Evolutionary conservation across 495 filamentous ascomycete genomes (phyloP).

Genomic region (Trichocladium antarcticum): DNA sequence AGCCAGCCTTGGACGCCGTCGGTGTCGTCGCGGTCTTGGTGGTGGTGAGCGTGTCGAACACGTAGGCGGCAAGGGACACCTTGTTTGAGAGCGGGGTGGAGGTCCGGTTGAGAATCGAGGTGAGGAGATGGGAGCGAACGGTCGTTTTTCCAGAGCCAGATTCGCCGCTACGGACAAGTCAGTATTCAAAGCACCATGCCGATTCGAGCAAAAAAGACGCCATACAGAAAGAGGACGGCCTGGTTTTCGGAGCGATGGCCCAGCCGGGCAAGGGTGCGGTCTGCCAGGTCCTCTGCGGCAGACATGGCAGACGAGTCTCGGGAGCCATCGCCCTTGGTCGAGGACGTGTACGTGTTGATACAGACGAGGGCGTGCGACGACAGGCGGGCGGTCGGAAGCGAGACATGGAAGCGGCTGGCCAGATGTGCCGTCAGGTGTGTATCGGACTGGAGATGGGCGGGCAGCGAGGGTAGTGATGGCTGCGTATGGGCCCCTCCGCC

Average conservation of each 20-base stretch:
- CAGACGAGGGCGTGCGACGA: slow-evolving; percentile 84
- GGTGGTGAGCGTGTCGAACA: slow-evolving; percentile 91
- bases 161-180: slow-evolving; percentile 57
- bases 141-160: slow-evolving; percentile 94
- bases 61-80: slow-evolving; percentile 81
- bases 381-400: slow-evolving; percentile 72
- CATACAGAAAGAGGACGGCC: slow-evolving; percentile 83
- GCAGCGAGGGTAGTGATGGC: slow-evolving; percentile 75
- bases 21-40: slow-evolving; percentile 96
- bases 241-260: slow-evolving; percentile 87
- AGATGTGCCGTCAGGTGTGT: slow-evolving; percentile 92
- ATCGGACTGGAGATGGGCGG: slow-evolving; percentile 87
- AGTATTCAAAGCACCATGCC: slow-evolving; percentile 9
- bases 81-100: slow-evolving; percentile 88
- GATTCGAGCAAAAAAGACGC: slow-evolving; percentile 5
- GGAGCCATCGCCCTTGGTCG: slow-evolving; percentile 77
- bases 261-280: slow-evolving; percentile 71
- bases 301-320: slow-evolving; percentile 78
- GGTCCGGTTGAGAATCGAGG: slow-evolving; percentile 72
- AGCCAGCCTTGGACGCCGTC: slow-evolving; percentile 86
- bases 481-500: slow-evolving; percentile 68
- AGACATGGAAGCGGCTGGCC: slow-evolving; percentile 88
- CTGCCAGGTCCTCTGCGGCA: slow-evolving; percentile 80
- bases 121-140: slow-evolving; percentile 74
- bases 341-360: slow-evolving; percentile 85